Evolutionary conservation across 805 yeast genomes (phyloP), one percentile per base, ranked within the genome.

Genomic region (Scheffersomyces stipitis): DNA sequence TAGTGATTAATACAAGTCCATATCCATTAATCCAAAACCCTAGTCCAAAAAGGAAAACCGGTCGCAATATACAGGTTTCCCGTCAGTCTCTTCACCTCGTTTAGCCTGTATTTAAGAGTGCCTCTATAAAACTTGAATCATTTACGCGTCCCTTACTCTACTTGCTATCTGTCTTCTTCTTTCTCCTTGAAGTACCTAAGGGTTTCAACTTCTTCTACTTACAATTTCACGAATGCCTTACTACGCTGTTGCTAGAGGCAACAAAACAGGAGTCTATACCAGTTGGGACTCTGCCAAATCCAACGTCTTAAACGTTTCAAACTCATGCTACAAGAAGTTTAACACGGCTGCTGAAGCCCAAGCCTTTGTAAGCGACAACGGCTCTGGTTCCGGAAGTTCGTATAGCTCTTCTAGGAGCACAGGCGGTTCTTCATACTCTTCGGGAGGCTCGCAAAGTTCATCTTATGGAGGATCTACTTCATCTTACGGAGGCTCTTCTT

Each of bases 271-370:
- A 0, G 66, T 87, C 1, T 87, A 62, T 57, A 46, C 38, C 5
- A 56, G 58, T 14, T 88, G 96, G 96, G 52, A 55, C 1, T 77
- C 71, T 4, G 78, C 83, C 38, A 63, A 71, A 36, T 44, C 46
- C 0, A 75, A 78, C 30, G 84, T 81, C 0, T 45, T 50, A 5
- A 87, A 90, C 0, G 81, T 56, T 46, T 40, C 72, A 3, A 77
- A 79, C 3, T 83, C 88, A 5, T 49, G 54, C 10, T 81, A 54
- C 59, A 83, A 81, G 56, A 73, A 74, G 46, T 86, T 86, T 51
- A 44, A 52, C 8, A 57, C 75, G 2, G 36, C 18, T 1, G 46
- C 46, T 0, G 85, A 71, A 18, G 95, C 95, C 0, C 15, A 30
- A 12, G 31, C 20, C 6, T 37, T 32, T 16, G n/a, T 30, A 28